Base-by-base conservation (phyloP, 2,329 filamentous ascomycete genomes). In the Raffaelea ambrosiae region DNA sequence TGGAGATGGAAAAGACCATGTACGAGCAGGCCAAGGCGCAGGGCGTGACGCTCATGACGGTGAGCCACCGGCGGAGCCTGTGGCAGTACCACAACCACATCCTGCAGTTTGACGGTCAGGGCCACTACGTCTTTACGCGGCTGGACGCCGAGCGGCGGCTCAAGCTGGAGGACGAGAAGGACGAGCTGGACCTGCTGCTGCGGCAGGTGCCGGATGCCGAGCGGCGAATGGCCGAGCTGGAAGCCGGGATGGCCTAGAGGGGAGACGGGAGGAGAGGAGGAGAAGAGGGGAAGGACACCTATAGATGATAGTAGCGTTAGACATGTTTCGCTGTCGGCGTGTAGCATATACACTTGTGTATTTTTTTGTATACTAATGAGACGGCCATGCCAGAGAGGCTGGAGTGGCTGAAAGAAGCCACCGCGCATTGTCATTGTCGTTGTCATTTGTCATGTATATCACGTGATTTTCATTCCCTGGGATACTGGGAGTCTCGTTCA, bases 31-130 rank as follows among this genome's bases (percentile, higher is more conserved):
- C 93, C 44, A 97, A 98, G 73, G 75, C 79, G 18, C 69, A 96
- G 18, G 89, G 88, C 3, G 93, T 96, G 58, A 97, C 93, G 0
- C 76, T 98, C 53, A 96, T 98, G 88, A 98, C 93, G 0, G 93
- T 98, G 21, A 89, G 83, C 54, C 93, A 98, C 65, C 74, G 93
- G 9, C 73, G 89, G 53, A 95, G 88, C 68, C 66, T 98, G 57
- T 98, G 93, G 93, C 90, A 93, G 65, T 97, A 98, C 64, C 93
- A 98, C 65, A 85, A 81, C 56, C 85, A 84, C 66, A 97, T 98
- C 51, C 66, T 98, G 61, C 93, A 98, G 66, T 98, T 98, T 63
- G 91, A 97, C 64, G 93, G 93, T 0, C 88, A 95, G 66, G 93
- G 93, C 0, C 75, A 88, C 44, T 95, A 87, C 59, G 80, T 96